Percentiles rank a stretch among this genome's conserved stretches.
phyloP scores from a whole-genome alignment of 768 basidiomycete genomes.

The Rossbeevera mucosa region DNA sequence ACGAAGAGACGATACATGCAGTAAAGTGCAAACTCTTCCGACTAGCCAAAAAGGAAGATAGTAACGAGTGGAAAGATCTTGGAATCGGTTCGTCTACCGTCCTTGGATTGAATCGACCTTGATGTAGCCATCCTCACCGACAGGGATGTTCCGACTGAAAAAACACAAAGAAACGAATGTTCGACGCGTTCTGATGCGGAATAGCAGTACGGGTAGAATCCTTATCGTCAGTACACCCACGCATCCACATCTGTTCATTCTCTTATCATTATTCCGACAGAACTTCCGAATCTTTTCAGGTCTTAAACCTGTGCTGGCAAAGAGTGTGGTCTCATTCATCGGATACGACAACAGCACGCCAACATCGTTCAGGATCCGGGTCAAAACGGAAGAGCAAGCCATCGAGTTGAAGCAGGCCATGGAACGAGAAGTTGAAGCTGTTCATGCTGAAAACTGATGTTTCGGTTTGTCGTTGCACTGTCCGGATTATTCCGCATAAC shows the following conservation, averaged over 20 bases:
- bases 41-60: slow-evolving; percentile 47
- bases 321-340: slow-evolving; percentile 57
- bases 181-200: slow-evolving; percentile 64
- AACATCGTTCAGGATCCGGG: slow-evolving; percentile 57
- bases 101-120: background rate
- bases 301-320: slow-evolving; percentile 49
- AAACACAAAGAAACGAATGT: slow-evolving; percentile 60
- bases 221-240: slow-evolving; percentile 54
- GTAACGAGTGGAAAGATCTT: slow-evolving; percentile 56
- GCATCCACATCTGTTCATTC: background rate
- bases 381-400: slow-evolving; percentile 57
- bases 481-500: slow-evolving; percentile 11
- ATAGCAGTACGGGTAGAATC: slow-evolving; percentile 72
- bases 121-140: background rate
- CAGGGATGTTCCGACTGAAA: slow-evolving; percentile 69
- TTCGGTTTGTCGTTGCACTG: background rate
- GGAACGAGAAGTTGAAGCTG: slow-evolving; percentile 56
- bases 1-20: slow-evolving; percentile 62
- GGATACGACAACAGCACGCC: slow-evolving; percentile 60
- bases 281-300: slow-evolving; percentile 68
- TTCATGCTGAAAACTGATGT: slow-evolving; percentile 25
- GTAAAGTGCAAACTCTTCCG: slow-evolving; percentile 61
- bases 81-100: slow-evolving; percentile 54
- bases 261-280: slow-evolving; percentile 35
- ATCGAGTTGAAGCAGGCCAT: slow-evolving; percentile 52